Base-by-base conservation (phyloP, 305 asterid genomes). In the Fraxinus sp. region DNA sequence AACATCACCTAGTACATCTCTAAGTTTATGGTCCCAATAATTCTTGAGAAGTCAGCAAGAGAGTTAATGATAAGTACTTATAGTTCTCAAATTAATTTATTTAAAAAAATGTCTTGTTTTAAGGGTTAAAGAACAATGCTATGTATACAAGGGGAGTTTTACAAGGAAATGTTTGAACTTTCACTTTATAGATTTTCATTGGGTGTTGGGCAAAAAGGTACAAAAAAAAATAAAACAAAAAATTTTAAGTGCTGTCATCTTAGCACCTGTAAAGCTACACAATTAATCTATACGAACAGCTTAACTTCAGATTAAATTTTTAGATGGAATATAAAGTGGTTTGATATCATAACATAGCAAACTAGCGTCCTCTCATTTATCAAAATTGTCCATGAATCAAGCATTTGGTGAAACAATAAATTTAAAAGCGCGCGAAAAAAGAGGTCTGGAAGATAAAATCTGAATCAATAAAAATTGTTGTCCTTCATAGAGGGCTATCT, bases 31-130 rank as follows among this genome's bases (percentile, higher is more conserved):
- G 57, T 41, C 10, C 16, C 59, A 70, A 75, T 71, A 18, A 1
- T 76, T 76, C 73, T 77, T 68, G 28, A 78, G 73, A 80, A 72
- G 86, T 76, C 72, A 77, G 30, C 77, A 22, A 59, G 16, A n/a
- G 1, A 64, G 52, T 49, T 72, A 32, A 78, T 28, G n/a, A 55
- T 57, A 57, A 57, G 28, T n/a, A 5, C 11, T n/a, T 16, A 18
- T 6, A 57, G 8, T 55, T n/a, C 26, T 55, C 20, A 18, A 16
- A 57, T 7, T 57, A 57, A 57, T 49, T 13, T 49, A 49, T 3
- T 14, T 1, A 39, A 49, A 49, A 44, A 49, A 49, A 14, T 49
- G 18, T 49, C 59, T 49, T 49, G 2, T 14, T 49, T 49, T 0
- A 49, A 49, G 14, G 18, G 18, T 49, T 7, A 37, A 7, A 37